Evolutionary conservation across 2,329 filamentous ascomycete genomes (phyloP), one percentile per base, ranked within the genome.

Genomic region (Gaeumannomyces tritici): DNA sequence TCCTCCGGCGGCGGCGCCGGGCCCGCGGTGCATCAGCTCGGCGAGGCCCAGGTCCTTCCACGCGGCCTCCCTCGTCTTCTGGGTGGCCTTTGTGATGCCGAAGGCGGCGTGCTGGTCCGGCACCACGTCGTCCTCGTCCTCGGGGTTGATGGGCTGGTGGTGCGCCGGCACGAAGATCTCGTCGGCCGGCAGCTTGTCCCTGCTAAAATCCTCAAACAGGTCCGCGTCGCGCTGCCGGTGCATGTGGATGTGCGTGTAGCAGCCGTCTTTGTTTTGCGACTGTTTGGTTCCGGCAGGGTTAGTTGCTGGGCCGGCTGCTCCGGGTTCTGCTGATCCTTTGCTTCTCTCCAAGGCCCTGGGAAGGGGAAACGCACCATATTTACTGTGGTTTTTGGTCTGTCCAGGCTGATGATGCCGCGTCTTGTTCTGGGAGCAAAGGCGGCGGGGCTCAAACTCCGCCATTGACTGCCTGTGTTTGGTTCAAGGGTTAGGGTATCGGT

Each of bases 91-190:
- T 73, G 90, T 86, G 69, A 96, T 95, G 54, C 90, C 91, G 72
- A 95, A 95, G 0, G 90, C 91, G 15, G 90, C 90, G 71, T 95
- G 90, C 76, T 95, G 90, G 73, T 95, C 90, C 0, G 91, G 90
- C 5, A 95, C 90, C 4, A 95, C 89, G 70, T 95, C 90, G 71
- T 95, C 91, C 75, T 95, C 90, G 72, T 95, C 90, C 74, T 95
- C 90, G 0, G 91, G 90, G 72, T 95, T 93, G 70, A 92, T 81
- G 55, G 90, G 91, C 72, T 91, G 89, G 71, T 92, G 85, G 65
- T 91, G 85, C 9, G 86, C 85, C 42, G 89, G 85, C n/a, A 96
- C 89, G 73, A 90, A 89, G 71, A 95, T 90, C 63, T 93, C 89
- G 75, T 95, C 90, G 65, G 82, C 79, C n/a, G 87, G 86, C 57